Conservation (phyloP, 108 stramenopile species). For the Pseudonitzschia delicatissima region DNA sequence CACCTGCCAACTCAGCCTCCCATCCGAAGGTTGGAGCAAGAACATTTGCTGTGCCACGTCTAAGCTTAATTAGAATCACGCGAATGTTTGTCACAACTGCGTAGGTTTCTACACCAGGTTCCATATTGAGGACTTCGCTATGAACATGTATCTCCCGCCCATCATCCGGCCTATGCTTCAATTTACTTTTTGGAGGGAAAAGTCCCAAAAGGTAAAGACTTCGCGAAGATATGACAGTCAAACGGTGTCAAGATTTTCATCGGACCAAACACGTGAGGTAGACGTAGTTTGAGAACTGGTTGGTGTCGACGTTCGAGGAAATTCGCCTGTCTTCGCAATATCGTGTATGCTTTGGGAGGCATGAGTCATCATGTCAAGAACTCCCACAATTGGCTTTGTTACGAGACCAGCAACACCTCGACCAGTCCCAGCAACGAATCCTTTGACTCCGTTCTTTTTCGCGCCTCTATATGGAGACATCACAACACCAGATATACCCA, state of each 20-base stretch:
- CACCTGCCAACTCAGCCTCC: slow-evolving; percentile 43
- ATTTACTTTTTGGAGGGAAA: slow-evolving; percentile 45
- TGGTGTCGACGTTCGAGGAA: slow-evolving; percentile 68
- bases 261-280: slow-evolving; percentile 74
- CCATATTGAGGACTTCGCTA: slow-evolving; percentile 65
- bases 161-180: slow-evolving; percentile 14
- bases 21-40: slow-evolving; percentile 53
- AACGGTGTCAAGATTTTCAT: slow-evolving; percentile 65
- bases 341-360: slow-evolving; percentile 71
- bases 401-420: slow-evolving; percentile 72
- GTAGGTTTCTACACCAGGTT: slow-evolving; percentile 67
- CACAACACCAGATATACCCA: slow-evolving; percentile 70
- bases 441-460: slow-evolving; percentile 47
- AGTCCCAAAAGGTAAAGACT: slow-evolving; percentile 51
- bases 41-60: slow-evolving; percentile 36
- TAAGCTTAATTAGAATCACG: slow-evolving; percentile 63
- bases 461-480: slow-evolving; percentile 69
- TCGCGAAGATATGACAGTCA: slow-evolving; percentile 45
- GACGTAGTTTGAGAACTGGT: slow-evolving; percentile 55
- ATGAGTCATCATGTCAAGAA: slow-evolving; percentile 81
- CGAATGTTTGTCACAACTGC: slow-evolving; percentile 66
- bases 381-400: slow-evolving; percentile 75
- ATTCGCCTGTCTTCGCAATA: slow-evolving; percentile 77
- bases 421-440: slow-evolving; percentile 59
- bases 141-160: slow-evolving; percentile 52